Percentiles rank a stretch among this genome's conserved stretches.
Conservation (phyloP, 257 asterid species). For the Rehmannia glutinosa region DNA sequence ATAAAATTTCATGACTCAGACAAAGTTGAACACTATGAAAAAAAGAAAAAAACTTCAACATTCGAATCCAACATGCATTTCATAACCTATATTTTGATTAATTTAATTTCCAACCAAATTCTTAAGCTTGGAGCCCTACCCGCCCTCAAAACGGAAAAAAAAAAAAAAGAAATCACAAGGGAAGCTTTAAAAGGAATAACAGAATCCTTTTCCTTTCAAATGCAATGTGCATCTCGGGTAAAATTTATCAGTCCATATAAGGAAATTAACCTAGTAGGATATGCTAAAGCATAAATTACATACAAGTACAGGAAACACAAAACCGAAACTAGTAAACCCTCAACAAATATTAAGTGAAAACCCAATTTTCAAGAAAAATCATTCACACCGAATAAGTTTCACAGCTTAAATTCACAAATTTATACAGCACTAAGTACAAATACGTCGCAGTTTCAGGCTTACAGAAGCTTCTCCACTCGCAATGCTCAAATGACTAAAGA, state of each 20-base stretch:
- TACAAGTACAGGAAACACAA: not conserved
- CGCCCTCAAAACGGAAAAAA: not conserved
- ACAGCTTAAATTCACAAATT: not conserved
- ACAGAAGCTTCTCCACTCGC: not conserved
- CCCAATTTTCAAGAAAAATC: not conserved
- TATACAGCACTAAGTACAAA: not conserved
- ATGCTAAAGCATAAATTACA: not conserved
- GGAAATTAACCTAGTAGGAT: conserved; percentile 1
- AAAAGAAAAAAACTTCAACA: not conserved
- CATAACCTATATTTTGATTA: not conserved
- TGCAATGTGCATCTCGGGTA: conserved; percentile 2
- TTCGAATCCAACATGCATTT: not conserved
- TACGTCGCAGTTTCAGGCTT: not conserved
- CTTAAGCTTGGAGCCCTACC: not conserved
- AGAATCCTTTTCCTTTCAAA: not conserved
- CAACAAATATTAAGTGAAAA: too few species aligned
- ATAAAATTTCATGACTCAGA: not conserved
- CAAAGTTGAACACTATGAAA: not conserved
- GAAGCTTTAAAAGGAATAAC: not conserved
- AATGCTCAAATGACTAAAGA: not conserved
- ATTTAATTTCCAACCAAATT: not conserved
- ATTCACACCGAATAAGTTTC: not conserved
- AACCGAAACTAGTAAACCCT: too few species aligned
- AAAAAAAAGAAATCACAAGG: not conserved
- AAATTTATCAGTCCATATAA: not conserved